phyloP scores from a whole-genome alignment of 1,284 basidiomycete genomes.

The Cystobasidium pallidum region DNA sequence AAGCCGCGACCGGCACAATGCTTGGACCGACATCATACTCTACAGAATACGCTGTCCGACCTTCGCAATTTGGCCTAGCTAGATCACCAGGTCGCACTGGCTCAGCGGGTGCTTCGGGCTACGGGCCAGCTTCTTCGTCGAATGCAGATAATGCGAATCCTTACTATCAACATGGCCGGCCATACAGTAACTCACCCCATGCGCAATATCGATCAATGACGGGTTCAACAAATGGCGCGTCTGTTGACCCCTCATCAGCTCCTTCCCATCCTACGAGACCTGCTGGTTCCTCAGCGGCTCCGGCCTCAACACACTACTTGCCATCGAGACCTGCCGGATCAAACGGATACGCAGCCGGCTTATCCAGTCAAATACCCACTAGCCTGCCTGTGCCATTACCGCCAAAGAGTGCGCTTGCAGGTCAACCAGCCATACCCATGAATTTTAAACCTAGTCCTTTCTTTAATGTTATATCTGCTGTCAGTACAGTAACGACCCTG shows the following conservation, averaged over 20 bases:
- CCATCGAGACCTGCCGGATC: neutral
- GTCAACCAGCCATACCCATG: constrained; percentile 59
- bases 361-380: constrained; percentile 21
- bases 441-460: constrained; percentile 80
- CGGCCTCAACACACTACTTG: no score
- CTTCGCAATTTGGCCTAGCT: constrained; percentile 25
- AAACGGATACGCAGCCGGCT: neutral
- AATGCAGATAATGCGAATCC: neutral
- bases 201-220: neutral
- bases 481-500: constrained; percentile 69
- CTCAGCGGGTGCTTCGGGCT: neutral
- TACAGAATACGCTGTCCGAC: constrained; percentile 9
- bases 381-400: constrained; percentile 25
- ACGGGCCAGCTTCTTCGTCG: neutral
- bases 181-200: constrained; percentile 20
- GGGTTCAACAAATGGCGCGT: neutral
- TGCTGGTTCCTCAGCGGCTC: no score
- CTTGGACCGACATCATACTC: constrained; percentile 5
- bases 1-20: neutral
- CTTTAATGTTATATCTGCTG: constrained; percentile 67
- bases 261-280: no score
- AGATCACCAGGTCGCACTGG: constrained; percentile 24
- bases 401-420: constrained; percentile 20
- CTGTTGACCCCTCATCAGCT: constrained; percentile 11
- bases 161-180: neutral